Evolutionary conservation across 225 moss, liverwort and hornwort genomes (phyloP).

Genomic region (Marchantia polymorpha): DNA sequence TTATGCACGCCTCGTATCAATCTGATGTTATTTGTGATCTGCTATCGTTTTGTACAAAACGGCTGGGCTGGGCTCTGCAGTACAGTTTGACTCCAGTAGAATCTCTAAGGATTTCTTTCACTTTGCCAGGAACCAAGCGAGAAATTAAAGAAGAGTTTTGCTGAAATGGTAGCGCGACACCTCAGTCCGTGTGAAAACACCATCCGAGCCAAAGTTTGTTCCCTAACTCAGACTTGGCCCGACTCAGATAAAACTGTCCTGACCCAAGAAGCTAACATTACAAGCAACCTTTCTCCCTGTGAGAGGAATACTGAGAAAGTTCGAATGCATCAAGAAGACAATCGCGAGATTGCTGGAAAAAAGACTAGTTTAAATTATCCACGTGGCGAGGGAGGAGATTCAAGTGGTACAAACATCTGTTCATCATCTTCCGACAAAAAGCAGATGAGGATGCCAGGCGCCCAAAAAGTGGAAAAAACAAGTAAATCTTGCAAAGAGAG

Average conservation of each 20-base stretch:
- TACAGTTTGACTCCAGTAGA: background rate
- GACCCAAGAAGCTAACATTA: background rate
- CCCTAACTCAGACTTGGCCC: background rate
- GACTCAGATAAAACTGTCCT: background rate
- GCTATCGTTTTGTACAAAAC: background rate
- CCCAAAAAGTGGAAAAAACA: background rate
- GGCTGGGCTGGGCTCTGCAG: background rate
- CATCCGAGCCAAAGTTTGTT: background rate
- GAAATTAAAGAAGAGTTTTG: background rate
- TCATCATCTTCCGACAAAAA: background rate
- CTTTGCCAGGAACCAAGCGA: background rate
- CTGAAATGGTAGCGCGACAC: background rate
- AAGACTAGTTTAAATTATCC: background rate
- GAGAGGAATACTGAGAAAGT: background rate
- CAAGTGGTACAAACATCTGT: background rate
- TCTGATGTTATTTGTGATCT: background rate
- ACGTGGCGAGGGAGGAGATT: conserved; percentile 1
- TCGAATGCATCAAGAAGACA: background rate
- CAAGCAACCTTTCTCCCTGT: background rate
- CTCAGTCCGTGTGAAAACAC: background rate
- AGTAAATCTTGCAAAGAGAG: background rate
- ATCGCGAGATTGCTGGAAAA: background rate
- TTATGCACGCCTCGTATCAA: background rate
- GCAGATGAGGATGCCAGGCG: background rate
- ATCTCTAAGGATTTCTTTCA: background rate